A percentile compares a stretch with the other conserved stretches of the same genome.
phyloP scores from a whole-genome alignment of 148 eudicot species.

The Fagopyrum esculentum region DNA sequence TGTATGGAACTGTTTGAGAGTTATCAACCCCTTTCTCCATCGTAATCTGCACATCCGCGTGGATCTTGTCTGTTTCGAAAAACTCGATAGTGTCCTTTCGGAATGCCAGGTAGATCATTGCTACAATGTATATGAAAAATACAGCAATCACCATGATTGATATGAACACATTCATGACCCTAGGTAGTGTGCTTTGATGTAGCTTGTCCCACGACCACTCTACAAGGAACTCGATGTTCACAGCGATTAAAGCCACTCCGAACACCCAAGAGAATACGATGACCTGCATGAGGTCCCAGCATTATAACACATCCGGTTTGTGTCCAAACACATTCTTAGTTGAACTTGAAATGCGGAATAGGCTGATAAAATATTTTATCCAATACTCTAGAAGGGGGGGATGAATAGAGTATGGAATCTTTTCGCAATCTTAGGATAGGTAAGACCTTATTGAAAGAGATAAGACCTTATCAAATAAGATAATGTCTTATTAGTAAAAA shows the following conservation, averaged over 20 bases:
- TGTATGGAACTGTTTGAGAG: slow-evolving; percentile 21
- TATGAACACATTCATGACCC: slow-evolving; percentile 50
- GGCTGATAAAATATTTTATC: too few species aligned
- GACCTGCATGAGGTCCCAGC: slow-evolving; percentile 32
- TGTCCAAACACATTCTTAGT: not conserved
- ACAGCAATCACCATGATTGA: slow-evolving; percentile 63
- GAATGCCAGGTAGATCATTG: slow-evolving; percentile 58
- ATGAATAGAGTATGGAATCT: too few species aligned
- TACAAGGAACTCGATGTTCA: slow-evolving; percentile 35
- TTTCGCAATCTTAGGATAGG: too few species aligned
- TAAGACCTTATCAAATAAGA: too few species aligned
- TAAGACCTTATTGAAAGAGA: too few species aligned
- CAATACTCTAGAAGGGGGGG: too few species aligned
- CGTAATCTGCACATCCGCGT: slow-evolving; percentile 15
- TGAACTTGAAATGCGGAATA: too few species aligned
- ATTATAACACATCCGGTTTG: not conserved
- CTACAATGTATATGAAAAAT: slow-evolving; percentile 44
- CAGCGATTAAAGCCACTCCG: slow-evolving; percentile 65
- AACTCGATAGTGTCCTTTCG: slow-evolving; percentile 58
- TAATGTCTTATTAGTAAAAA: too few species aligned
- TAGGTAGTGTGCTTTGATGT: slow-evolving; percentile 43
- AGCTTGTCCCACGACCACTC: too few species aligned
- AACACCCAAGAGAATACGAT: slow-evolving; percentile 67
- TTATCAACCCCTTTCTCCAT: not conserved
- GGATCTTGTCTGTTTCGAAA: slow-evolving; percentile 16